Evolutionary conservation across 2,329 filamentous ascomycete genomes (phyloP).

Genomic region (Elsinoe arachidis): DNA sequence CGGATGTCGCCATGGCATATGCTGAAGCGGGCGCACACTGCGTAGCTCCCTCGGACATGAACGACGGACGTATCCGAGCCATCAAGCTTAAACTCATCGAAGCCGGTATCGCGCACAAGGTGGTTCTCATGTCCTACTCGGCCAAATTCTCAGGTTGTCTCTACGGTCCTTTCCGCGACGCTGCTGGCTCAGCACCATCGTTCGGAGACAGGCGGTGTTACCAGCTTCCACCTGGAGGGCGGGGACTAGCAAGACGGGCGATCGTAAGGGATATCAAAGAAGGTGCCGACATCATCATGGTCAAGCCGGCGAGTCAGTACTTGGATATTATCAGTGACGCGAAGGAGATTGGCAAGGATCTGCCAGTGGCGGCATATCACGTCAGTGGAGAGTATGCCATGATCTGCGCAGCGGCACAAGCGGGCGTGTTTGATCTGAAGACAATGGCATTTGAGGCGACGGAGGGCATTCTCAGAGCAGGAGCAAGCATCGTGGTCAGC

Average conservation of each 20-base stretch:
- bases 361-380: conserved; percentile 92
- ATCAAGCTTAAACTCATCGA: conserved; percentile 98
- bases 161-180: conserved; percentile 95
- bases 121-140: conserved; percentile 93
- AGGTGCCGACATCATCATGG: conserved; percentile 97
- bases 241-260: conserved; percentile 82
- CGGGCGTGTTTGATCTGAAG: conserved; percentile 91
- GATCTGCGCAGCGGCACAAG: conserved; percentile 93
- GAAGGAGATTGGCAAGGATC: conserved; percentile 83
- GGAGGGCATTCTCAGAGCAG: conserved; percentile 84
- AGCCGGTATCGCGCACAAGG: conserved; percentile 81
- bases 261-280: conserved; percentile 85
- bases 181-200: conserved; percentile 78
- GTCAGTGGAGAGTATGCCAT: conserved; percentile 96
- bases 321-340: conserved; percentile 97
- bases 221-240: conserved; percentile 85
- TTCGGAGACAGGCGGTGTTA: conserved; percentile 97
- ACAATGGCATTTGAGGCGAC: conserved; percentile 91
- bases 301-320: conserved; percentile 93
- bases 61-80: conserved; percentile 90
- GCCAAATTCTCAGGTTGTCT: conserved; percentile 96
- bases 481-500: conserved; percentile 84
- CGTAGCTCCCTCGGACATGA: conserved; percentile 97
- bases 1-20: conserved; percentile 95
- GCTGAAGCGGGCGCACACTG: conserved; percentile 94